These are phyloP conservation scores for Hibiscus syriacus DNA, from an alignment of 345 rosid genomes.

Conservation along the genomic window DNA sequence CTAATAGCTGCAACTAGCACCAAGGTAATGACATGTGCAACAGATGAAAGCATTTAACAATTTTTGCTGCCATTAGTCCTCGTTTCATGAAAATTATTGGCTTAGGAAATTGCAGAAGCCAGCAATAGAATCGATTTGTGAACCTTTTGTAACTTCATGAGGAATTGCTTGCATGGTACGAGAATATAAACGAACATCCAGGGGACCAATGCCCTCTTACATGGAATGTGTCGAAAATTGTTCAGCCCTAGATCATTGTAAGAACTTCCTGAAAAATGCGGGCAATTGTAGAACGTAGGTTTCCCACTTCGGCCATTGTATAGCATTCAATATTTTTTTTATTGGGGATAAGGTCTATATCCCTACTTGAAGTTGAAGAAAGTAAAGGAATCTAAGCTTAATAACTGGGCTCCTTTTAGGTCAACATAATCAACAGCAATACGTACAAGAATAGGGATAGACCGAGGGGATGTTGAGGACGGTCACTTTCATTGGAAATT, in stretches of 20 bases:
- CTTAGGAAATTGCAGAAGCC: neutral
- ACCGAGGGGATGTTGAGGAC: too few species aligned
- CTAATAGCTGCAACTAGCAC: slow-evolving; percentile 1
- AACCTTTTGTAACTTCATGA: neutral
- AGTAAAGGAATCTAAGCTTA: too few species aligned
- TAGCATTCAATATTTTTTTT: neutral
- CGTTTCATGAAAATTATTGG: neutral
- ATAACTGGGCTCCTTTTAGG: too few species aligned
- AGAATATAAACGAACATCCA: neutral
- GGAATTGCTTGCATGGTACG: too few species aligned
- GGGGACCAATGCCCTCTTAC: slow-evolving; percentile 12
- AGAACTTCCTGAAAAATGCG: slow-evolving; percentile 7
- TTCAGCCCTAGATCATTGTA: slow-evolving; percentile 12
- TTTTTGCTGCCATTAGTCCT: neutral
- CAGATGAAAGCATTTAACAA: neutral
- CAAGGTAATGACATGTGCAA: neutral
- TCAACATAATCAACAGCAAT: too few species aligned
- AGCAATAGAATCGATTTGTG: neutral
- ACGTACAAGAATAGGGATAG: too few species aligned
- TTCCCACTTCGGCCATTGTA: neutral
- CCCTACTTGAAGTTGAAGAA: neutral
- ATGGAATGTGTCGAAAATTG: slow-evolving; percentile 12
- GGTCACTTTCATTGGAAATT: too few species aligned
- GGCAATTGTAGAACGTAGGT: neutral
- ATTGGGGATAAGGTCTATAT: slow-evolving; percentile 12